A percentile compares a stretch with the other conserved stretches of the same genome.
phyloP scores from a whole-genome alignment of 306 rosid genomes.

The Prunus mongolica region DNA sequence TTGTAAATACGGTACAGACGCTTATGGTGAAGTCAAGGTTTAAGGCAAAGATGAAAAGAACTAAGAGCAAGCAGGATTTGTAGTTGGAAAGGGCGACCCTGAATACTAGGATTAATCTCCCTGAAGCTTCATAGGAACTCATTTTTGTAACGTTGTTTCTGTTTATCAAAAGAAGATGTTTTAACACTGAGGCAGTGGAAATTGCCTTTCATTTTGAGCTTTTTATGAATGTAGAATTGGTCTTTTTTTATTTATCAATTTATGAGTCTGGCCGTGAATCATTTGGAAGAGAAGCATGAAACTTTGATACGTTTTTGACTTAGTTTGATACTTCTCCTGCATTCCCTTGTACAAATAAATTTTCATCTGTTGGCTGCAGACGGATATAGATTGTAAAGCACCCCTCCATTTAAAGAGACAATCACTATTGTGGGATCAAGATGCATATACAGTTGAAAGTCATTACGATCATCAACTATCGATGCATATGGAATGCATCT shows the following conservation, averaged over 20 bases:
- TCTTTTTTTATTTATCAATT: neutral
- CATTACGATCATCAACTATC: neutral
- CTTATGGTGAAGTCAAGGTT: conserved; percentile 82
- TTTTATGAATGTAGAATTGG: conserved; percentile 12
- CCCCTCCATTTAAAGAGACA: neutral
- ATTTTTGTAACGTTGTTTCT: conserved; percentile 11
- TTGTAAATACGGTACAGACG: conserved; percentile 80
- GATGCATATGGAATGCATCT: neutral
- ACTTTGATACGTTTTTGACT: neutral
- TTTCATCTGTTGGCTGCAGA: neutral
- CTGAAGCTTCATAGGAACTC: conserved; percentile 13
- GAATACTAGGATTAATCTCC: conserved; percentile 12
- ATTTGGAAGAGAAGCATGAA: neutral
- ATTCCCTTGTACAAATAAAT: too few relatives aligned
- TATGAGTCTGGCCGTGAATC: neutral
- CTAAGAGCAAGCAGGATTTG: conserved; percentile 85
- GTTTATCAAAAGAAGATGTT: neutral
- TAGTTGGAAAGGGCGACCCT: conserved; percentile 26
- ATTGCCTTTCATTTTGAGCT: conserved; percentile 11
- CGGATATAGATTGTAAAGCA: neutral
- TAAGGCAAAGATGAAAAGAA: conserved; percentile 94
- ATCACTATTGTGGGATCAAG: too few relatives aligned
- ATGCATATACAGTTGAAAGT: neutral
- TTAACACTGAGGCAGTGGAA: conserved; percentile 1
- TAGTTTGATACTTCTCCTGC: neutral